Conservation (phyloP, 1,139 yeast genomes). For the Hemisphaericaspora subhashii region DNA sequence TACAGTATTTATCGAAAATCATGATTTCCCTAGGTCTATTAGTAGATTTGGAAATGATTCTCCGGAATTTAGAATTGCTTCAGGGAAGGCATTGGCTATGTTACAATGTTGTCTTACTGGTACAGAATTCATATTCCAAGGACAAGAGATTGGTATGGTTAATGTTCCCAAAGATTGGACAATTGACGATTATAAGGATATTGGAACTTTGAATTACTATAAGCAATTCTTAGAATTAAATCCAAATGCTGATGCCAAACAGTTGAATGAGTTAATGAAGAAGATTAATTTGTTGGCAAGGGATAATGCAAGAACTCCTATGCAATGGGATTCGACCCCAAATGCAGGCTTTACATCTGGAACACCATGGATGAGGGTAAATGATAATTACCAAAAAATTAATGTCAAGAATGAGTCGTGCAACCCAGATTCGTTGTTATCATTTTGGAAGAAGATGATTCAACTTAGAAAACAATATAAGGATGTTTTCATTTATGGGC, state of each 20-base stretch:
- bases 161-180: constrained; percentile 48
- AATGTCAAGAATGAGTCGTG: constrained; percentile 47
- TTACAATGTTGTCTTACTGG: constrained; percentile 51
- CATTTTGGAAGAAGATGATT: constrained; percentile 46
- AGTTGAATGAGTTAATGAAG: constrained; percentile 28
- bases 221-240: constrained; percentile 28
- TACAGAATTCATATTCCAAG: constrained; percentile 57
- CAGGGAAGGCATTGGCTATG: constrained; percentile 50
- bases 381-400: constrained; percentile 48
- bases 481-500: constrained; percentile 48
- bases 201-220: constrained; percentile 46
- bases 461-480: constrained; percentile 42
- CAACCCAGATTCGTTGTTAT: constrained; percentile 47
- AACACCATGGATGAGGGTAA: constrained; percentile 56
- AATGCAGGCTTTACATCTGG: constrained; percentile 51
- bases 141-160: constrained; percentile 59
- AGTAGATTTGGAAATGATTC: constrained; percentile 51
- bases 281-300: constrained; percentile 40
- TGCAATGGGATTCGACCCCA: constrained; percentile 50
- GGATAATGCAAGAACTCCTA: constrained; percentile 58
- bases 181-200: constrained; percentile 50
- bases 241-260: constrained; percentile 26
- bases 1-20: constrained; percentile 55
- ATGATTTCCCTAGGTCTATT: constrained; percentile 56
- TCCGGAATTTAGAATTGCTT: constrained; percentile 28